Conservation (phyloP, 768 basidiomycete genomes). For the Kwoniella sp. region DNA sequence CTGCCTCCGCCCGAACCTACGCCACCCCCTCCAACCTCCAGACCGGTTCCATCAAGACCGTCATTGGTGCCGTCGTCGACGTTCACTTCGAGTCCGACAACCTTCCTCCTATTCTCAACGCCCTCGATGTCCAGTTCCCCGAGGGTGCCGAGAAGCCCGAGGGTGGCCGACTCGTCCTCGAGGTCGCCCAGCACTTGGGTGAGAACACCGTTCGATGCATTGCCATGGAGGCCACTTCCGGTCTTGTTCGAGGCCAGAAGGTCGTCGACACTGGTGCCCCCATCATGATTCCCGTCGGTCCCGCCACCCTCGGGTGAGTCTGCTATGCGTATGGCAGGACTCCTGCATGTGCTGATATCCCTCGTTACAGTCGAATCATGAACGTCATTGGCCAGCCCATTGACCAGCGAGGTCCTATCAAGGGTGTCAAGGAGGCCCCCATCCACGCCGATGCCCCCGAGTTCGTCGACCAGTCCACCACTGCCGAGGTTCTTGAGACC, state of each 20-base stretch:
- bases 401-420: conserved; percentile 98
- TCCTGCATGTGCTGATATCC: not conserved
- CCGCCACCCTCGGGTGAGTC: conserved; percentile 68
- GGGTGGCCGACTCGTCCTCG: conserved; percentile 95
- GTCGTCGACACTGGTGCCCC: conserved; percentile 95
- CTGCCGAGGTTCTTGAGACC: conserved; percentile 97
- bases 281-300: conserved; percentile 94
- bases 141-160: conserved; percentile 59
- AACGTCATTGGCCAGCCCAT: conserved; percentile 99
- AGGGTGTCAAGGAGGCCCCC: conserved; percentile 82
- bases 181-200: conserved; percentile 96
- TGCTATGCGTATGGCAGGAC: no score
- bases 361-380: conserved; percentile 76
- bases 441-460: conserved; percentile 97
- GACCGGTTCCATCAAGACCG: conserved; percentile 84
- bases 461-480: conserved; percentile 98
- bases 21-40: conserved; percentile 78
- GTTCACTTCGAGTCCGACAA: conserved; percentile 94
- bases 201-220: conserved; percentile 99
- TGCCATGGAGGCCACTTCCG: conserved; percentile 99
- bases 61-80: conserved; percentile 99
- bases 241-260: conserved; percentile 97
- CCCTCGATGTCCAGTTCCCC: conserved; percentile 80
- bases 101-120: conserved; percentile 97
- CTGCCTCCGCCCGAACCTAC: conserved; percentile 62